phyloP scores from a whole-genome alignment of 257 asterid genomes.

The Solanum raphanifolium region DNA sequence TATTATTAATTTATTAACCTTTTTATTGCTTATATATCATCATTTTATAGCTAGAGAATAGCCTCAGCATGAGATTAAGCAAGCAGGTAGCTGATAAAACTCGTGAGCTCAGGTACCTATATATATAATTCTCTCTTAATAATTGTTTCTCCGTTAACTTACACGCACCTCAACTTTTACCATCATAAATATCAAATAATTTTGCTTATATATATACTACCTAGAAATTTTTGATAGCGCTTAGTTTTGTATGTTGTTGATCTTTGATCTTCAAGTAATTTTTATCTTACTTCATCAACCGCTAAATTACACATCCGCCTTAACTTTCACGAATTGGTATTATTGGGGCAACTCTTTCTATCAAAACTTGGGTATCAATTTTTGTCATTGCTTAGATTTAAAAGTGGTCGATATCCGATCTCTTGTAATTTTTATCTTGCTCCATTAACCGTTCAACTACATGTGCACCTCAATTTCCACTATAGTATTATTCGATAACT shows the following conservation, averaged over 20 bases:
- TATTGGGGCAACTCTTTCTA: not conserved
- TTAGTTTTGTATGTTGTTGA: not conserved
- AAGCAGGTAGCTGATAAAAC: conserved; percentile 23
- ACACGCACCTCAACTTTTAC: not conserved
- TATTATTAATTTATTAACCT: not conserved
- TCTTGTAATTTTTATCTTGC: no score
- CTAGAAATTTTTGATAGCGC: not conserved
- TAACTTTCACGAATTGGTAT: not conserved
- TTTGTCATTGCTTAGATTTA: not conserved
- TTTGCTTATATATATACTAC: not conserved
- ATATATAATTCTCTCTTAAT: not conserved
- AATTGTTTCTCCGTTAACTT: not conserved
- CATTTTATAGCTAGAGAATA: conserved; percentile 18
- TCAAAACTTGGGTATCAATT: not conserved
- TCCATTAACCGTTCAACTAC: not conserved
- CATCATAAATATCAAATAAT: not conserved
- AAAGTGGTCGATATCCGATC: no score
- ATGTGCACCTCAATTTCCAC: not conserved
- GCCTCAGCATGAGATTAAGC: conserved; percentile 12
- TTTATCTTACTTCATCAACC: not conserved
- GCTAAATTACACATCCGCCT: not conserved
- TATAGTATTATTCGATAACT: not conserved
- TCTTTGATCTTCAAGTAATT: not conserved
- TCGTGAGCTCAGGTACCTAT: conserved; percentile 18
- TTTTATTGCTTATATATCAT: not conserved